Conservation (phyloP, 2,329 filamentous ascomycete species). For the Cordyceps tenuipes region DNA sequence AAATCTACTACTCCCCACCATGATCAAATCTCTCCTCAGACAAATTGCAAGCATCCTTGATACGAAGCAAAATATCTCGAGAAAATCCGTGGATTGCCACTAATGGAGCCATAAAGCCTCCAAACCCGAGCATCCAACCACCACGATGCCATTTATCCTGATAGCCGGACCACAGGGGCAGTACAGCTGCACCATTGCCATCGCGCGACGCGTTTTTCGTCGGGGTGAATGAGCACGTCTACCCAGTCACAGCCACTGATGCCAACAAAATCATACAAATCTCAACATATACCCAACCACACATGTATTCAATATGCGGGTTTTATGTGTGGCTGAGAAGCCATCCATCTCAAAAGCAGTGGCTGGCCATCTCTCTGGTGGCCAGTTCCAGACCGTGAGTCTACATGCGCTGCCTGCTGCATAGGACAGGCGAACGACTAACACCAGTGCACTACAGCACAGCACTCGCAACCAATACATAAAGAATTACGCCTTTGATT, state of each 20-base stretch:
- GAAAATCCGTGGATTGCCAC: background rate
- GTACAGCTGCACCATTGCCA: background rate
- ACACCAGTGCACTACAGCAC: constrained; percentile 38
- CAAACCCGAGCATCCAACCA: no score
- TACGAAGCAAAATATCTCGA: background rate
- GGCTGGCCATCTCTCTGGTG: constrained; percentile 78
- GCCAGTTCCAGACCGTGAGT: constrained; percentile 60
- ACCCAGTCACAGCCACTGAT: background rate
- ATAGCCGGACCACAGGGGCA: background rate
- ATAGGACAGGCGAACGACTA: constrained; percentile 16
- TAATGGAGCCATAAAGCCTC: background rate
- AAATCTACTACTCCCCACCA: background rate
- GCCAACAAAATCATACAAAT: background rate
- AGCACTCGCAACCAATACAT: constrained; percentile 67
- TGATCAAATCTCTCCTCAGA: background rate
- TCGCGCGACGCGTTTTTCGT: constrained; percentile 11
- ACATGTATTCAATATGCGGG: constrained; percentile 35
- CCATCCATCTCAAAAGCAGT: constrained; percentile 94
- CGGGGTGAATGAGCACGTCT: background rate
- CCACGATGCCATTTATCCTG: background rate
- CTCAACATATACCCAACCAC: background rate
- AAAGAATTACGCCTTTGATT: constrained; percentile 91
- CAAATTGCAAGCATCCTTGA: background rate
- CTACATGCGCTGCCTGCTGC: background rate
- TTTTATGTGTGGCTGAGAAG: constrained; percentile 55